Base-by-base conservation (phyloP, 2,329 filamentous ascomycete genomes). In the Aspergillus quadrilineatus region DNA sequence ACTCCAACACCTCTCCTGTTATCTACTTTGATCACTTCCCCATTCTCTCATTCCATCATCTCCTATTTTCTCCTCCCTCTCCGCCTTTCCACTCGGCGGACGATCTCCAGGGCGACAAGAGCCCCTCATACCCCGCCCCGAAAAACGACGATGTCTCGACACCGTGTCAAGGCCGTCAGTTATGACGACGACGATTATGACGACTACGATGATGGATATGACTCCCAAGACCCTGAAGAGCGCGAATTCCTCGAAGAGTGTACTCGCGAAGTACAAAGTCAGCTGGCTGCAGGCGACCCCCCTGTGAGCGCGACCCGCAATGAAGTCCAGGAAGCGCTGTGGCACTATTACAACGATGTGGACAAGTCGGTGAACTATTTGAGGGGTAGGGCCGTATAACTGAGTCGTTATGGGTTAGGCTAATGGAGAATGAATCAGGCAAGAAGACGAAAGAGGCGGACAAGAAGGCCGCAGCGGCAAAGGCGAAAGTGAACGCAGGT, bases 291-390 rank as follows among this genome's bases (percentile, higher is more conserved):
- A 8, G 79, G 84, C 58, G 78, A 81, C 32, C 76, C 76, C 61
- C 85, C 83, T 59, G 80, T 87, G 65, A 82, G 80, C 68, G 77
- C 83, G n/a, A 80, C 83, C 4, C 84, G 88, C 58, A 77, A 80
- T 37, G 88, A 96, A 69, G 93, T 97, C 60, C 86, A 96, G 71
- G 93, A 97, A 59, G 84, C 92, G 0, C 75, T 99, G 14, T 97
- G 92, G 91, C 86, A 99, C 74, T 97, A 97, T 74, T 97, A 93
- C 73, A 97, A 92, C 71, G 92, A 99, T 67, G 81, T 96, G 30
- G 88, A 86, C 56, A 96, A 96, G 74, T 86, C 90, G 1, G 88
- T 95, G 37, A 81, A 83, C 55, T 97, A 95, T 69, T 75, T 99
- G 56, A 83, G 86, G 60, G 89, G 86, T 80, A 86, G 64, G 73